These are phyloP conservation scores for Ailanthus altissimus DNA, from an alignment of 345 rosid genomes.

Conservation along the genomic window DNA sequence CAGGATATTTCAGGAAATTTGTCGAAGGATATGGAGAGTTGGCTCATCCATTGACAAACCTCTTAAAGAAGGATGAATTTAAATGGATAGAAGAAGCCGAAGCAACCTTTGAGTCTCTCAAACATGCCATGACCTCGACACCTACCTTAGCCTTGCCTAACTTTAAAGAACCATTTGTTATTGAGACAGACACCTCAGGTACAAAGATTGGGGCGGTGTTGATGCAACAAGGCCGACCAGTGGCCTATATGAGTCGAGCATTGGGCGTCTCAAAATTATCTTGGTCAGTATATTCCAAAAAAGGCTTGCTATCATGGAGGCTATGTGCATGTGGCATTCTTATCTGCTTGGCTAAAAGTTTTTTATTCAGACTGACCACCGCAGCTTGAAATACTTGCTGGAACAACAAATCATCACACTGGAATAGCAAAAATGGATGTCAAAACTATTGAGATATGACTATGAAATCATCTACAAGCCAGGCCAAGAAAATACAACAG, in stretches of 20 bases:
- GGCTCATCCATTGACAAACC: background rate
- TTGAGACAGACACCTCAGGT: background rate
- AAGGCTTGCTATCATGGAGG: constrained; percentile 3
- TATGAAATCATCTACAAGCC: background rate
- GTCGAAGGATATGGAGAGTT: background rate
- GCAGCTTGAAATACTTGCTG: background rate
- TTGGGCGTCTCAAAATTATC: background rate
- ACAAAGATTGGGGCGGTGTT: background rate
- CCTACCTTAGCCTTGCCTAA: too few species aligned
- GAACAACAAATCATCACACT: background rate
- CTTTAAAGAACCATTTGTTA: background rate
- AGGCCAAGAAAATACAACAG: background rate
- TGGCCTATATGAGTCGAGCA: constrained; percentile 7
- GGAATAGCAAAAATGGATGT: too few species aligned
- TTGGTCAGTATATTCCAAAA: background rate
- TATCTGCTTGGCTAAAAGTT: background rate
- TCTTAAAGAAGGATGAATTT: background rate
- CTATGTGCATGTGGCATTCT: background rate
- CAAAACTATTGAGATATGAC: background rate
- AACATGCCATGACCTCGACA: too few species aligned
- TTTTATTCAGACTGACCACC: background rate
- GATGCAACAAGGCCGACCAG: background rate
- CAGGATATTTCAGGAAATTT: constrained; percentile 4
- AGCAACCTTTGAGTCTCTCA: too few species aligned
- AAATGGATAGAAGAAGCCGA: background rate